These are phyloP conservation scores for Talaromyces amestolkiae DNA, from an alignment of 2,329 filamentous ascomycete genomes.

Conservation along the genomic window DNA sequence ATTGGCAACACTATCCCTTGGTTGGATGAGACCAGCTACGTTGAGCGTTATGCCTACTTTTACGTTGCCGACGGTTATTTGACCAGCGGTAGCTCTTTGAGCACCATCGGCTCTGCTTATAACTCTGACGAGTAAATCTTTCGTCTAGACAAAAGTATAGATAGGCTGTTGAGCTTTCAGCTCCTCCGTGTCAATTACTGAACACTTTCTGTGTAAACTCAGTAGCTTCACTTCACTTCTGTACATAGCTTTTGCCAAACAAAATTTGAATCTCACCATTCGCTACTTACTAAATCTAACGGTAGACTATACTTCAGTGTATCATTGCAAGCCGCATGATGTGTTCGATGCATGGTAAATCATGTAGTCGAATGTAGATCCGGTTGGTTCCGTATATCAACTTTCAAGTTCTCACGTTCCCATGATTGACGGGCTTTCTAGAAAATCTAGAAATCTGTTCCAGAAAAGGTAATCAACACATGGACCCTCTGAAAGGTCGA, in stretches of 20 bases:
- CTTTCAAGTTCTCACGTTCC: not conserved
- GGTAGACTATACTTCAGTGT: not conserved
- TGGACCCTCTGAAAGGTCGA: not conserved
- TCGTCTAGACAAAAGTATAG: not conserved
- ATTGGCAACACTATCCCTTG: conserved; percentile 38
- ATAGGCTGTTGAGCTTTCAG: not conserved
- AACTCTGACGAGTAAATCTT: conserved; percentile 10
- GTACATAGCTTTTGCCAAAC: not conserved
- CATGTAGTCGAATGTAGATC: not conserved
- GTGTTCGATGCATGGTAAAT: not conserved
- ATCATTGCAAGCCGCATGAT: not conserved
- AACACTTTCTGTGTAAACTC: not conserved
- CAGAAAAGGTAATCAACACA: not conserved
- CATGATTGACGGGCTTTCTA: not conserved
- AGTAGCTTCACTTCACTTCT: not conserved
- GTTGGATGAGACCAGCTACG: conserved; percentile 37
- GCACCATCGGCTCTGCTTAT: conserved; percentile 33
- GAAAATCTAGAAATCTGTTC: not conserved
- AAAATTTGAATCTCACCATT: not conserved
- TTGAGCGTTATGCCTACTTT: conserved; percentile 48
- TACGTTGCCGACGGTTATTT: conserved; percentile 35
- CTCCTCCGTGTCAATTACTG: not conserved
- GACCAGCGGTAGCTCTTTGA: conserved; percentile 28
- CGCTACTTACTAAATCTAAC: not conserved
- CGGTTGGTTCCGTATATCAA: too few relatives aligned